Evolutionary conservation across 768 basidiomycete species (phyloP).

Genomic region (Mycena capillaripes): DNA sequence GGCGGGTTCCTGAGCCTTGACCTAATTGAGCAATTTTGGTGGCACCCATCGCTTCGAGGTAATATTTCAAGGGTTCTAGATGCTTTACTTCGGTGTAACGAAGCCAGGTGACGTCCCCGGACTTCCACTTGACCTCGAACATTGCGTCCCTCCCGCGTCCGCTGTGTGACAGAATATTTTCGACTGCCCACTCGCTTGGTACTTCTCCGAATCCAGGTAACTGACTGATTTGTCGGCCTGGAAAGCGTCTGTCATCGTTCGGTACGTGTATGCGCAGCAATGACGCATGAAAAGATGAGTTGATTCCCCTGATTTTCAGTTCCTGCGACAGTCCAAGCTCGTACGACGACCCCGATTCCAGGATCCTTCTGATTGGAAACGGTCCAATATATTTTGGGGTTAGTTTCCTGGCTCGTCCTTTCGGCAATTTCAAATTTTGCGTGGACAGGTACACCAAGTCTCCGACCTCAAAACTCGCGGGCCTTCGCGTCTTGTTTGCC

Average conservation of each 20-base stretch:
- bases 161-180: neutral
- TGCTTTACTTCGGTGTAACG: conserved; percentile 28
- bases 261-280: neutral
- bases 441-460: conserved; percentile 39
- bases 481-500: conserved; percentile 41
- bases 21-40: neutral
- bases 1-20: neutral
- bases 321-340: neutral
- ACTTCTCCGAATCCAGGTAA: conserved; percentile 27
- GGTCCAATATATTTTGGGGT: conserved; percentile 46
- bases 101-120: conserved; percentile 40
- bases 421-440: conserved; percentile 44
- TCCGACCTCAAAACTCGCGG: conserved; percentile 34
- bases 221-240: conserved; percentile 36
- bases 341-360: neutral
- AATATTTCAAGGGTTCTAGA: conserved; percentile 24
- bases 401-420: conserved; percentile 43
- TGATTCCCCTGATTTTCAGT: neutral
- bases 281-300: neutral
- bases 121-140: conserved; percentile 40
- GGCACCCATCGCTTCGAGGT: conserved; percentile 35
- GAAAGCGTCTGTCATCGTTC: conserved; percentile 45
- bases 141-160: neutral
- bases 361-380: conserved; percentile 20
- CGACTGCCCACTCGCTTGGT: conserved; percentile 36